These are phyloP conservation scores for Batkoa obscura DNA, from an alignment of 371 early-diverging fungal species.

Conservation along the genomic window DNA sequence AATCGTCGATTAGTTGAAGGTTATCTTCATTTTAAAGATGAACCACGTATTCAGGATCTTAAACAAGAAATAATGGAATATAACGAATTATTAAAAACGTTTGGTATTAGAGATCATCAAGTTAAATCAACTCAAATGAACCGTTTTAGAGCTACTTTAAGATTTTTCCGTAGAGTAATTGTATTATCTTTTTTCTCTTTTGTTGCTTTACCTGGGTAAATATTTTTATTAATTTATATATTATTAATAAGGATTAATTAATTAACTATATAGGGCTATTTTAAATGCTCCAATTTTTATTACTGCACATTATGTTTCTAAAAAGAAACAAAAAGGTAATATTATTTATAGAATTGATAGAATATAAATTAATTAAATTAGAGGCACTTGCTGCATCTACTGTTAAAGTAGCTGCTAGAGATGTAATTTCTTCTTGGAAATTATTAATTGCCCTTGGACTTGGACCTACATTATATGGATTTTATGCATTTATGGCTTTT, in stretches of 20 bases:
- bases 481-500: slow-evolving; percentile 40
- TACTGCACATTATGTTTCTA: slow-evolving; percentile 45
- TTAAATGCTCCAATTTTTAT: slow-evolving; percentile 63
- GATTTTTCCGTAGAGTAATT: slow-evolving; percentile 41
- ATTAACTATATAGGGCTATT: slow-evolving; percentile 23
- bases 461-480: slow-evolving; percentile 50
- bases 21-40: slow-evolving; percentile 53
- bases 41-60: slow-evolving; percentile 56
- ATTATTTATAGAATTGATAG: neutral
- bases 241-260: neutral
- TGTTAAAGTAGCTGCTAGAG: slow-evolving; percentile 83
- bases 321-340: slow-evolving; percentile 50
- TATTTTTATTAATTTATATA: neutral
- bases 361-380: slow-evolving; percentile 6
- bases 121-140: slow-evolving; percentile 62
- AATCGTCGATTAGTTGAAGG: slow-evolving; percentile 85
- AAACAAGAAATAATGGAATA: slow-evolving; percentile 60
- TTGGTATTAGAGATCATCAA: slow-evolving; percentile 91
- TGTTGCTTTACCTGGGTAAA: slow-evolving; percentile 71
- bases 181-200: slow-evolving; percentile 46
- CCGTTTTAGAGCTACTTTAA: slow-evolving; percentile 40
- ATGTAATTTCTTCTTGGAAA: slow-evolving; percentile 95
- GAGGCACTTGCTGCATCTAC: slow-evolving; percentile 75
- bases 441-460: slow-evolving; percentile 63
- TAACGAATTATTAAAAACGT: slow-evolving; percentile 67